Evolutionary conservation across 768 basidiomycete genomes (phyloP), one percentile per base, ranked within the genome.

Genomic region (Amanita muscaria): DNA sequence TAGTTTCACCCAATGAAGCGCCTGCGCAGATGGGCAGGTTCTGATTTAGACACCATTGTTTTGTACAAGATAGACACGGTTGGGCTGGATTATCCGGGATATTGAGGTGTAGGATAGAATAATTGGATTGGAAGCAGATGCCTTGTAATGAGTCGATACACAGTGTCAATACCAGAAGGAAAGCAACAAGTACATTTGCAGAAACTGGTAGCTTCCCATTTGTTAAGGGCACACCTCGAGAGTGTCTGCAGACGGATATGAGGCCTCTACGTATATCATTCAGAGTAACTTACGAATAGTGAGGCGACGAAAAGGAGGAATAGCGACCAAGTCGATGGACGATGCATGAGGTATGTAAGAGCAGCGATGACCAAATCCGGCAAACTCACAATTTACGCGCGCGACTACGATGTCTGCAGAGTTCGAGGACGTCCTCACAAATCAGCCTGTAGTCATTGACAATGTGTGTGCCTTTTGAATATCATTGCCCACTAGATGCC

Each of bases 361-460:
- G 53, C 53, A 53, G 53, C 53, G 51, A 10, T 35, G 33, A 21
- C 44, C 44, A 39, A 46, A 46, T 38, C 27, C 31, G 29, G 35
- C 16, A 37, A 43, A 29, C 16, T 21, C 24, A 36, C 43, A 14
- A 34, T 27, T 36, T 35, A 55, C 57, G 54, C 54, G 53, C 47
- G 51, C 43, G 7, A 7, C 22, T 18, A 39, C 19, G 48, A 91
- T 90, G 88, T 81, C 83, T 51, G 76, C 81, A 44, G 88, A 90
- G 68, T 90, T 80, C 65, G 88, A 91, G 62, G 88, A 91, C 61
- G 88, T 91, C 53, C 77, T 96, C 62, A 94, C 93, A 47, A 98
- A 97, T 69, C 94, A 98, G 66, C 94, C 94, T 4, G 92, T 98
- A 47, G 94, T 98, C 52, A 96, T 98, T 58, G 94, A 98, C 73